Base-by-base conservation (phyloP, 352 stramenopile species). In the Globisporangium takayamanum region DNA sequence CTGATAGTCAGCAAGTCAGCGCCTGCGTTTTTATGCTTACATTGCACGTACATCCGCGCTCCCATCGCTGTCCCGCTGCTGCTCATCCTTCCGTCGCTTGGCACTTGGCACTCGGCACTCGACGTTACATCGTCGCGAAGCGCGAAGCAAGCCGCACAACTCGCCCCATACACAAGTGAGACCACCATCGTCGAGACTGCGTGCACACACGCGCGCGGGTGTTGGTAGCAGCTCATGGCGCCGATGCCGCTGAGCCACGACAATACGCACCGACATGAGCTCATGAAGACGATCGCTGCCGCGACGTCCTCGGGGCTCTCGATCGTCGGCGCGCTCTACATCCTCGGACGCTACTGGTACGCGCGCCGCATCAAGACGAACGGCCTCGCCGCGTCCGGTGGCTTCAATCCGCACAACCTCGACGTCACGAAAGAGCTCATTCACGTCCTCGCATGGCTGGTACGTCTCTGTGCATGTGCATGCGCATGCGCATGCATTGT, bases 341-440 rank as follows among this genome's bases (percentile, higher is more conserved):
- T 94, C 60, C 77, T 94, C 37, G 76, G 80, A 5, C 78, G 81
- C 52, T 92, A 92, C 56, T 92, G 80, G 82, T 88, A 90, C 60
- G 74, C 71, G 52, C 78, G 78, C 1, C 65, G 76, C 44, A 63
- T 79, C 30, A 82, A 80, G 53, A 60, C 72, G 60, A 53, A 28
- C 53, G 53, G 53, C 7, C 33, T 20, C 18, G 71, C 78, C 39
- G 66, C 70, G 2, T 59, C 44, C 16, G 46, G 11, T 14, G 36
- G 14, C 18, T 33, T 57, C 4, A 68, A 69, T 1, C 64, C 72
- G 26, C 80, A 88, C 49, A 68, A 91, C 30, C 67, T 90, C 36
- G 83, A 92, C 70, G 80, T 92, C 20, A 91, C 80, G 33, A 92
- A 92, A 61, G 80, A 92, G 59, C 80, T 94, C 51, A 83, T 94